A percentile compares a stretch with the other conserved stretches of the same genome.
These are phyloP conservation scores for Ogataea trehaloabstinens DNA, from an alignment of 805 yeast genomes.

Conservation along the genomic window DNA sequence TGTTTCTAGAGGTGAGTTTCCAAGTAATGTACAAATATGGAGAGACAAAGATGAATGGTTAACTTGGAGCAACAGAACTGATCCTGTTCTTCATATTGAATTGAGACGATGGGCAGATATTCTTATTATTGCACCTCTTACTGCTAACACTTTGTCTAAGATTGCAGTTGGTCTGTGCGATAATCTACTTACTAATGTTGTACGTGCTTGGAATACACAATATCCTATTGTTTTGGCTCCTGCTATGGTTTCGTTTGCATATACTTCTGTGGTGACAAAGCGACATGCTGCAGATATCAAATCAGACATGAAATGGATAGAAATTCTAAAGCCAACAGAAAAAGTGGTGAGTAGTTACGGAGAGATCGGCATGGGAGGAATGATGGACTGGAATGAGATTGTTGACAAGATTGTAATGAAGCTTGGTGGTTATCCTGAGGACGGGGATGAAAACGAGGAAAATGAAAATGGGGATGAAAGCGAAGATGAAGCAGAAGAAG, in stretches of 20 bases:
- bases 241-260: slow-evolving; percentile 60
- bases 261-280: slow-evolving; percentile 54
- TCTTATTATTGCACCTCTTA: slow-evolving; percentile 52
- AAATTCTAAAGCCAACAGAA: slow-evolving; percentile 56
- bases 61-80: slow-evolving; percentile 51
- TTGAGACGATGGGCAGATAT: slow-evolving; percentile 62
- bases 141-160: slow-evolving; percentile 57
- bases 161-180: slow-evolving; percentile 58
- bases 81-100: slow-evolving; percentile 60
- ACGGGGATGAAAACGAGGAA: slow-evolving; percentile 52
- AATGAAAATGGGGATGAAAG: slow-evolving; percentile 37
- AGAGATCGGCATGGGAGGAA: slow-evolving; percentile 66
- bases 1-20: slow-evolving; percentile 45
- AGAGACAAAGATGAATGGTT: slow-evolving; percentile 58
- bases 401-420: slow-evolving; percentile 53
- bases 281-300: slow-evolving; percentile 50
- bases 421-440: slow-evolving; percentile 51
- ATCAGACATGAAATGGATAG: slow-evolving; percentile 67
- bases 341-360: slow-evolving; percentile 54
- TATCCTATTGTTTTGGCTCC: slow-evolving; percentile 59
- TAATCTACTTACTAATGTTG: slow-evolving; percentile 55
- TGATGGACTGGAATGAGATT: slow-evolving; percentile 67
- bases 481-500: slow-evolving; percentile 27
- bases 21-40: slow-evolving; percentile 50
- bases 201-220: slow-evolving; percentile 60